Base-by-base conservation (phyloP, 1,139 yeast species). In the Candida tropicalis region DNA sequence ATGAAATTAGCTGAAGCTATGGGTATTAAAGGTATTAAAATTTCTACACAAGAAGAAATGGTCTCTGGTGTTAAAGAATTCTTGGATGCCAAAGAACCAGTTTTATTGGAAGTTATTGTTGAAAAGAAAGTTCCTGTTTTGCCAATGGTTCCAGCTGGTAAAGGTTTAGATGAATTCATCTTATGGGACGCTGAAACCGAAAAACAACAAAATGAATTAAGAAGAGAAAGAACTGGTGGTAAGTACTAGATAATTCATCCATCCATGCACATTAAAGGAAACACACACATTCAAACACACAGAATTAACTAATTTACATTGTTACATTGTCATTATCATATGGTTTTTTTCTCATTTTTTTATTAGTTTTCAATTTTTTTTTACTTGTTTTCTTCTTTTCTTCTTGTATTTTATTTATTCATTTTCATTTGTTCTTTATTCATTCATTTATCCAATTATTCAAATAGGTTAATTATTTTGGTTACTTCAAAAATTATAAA, bases 101-200 rank as follows among this genome's bases (percentile, higher is more conserved):
- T 91, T 40, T 77, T 93, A 60, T 70, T 91, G 60, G 99, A 93
- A 73, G 98, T 90, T 41, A 60, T 84, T 48, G 95, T 90, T 33
- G 98, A 91, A 70, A 85, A 85, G 79, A 93, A 93, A 77, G 97
- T 93, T 40, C 98, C 98, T 38, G 98, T 95, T 49, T 79, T 93
- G 65, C 99, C 99, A 46, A 91, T 93, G 96, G 99, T 93, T 42
- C 97, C 99, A 43, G 96, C 84, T 47, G 99, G 99, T 57, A 88
- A 87, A 67, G 97, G 87, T 51, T 77, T 93, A 59, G 95, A 93
- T 62, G 98, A 93, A 66, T 90, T 93, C 63, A 86, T 93, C 56
- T 78, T 79, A 40, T 91, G 84, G 68, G 96, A 90, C 63, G 82
- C 88, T 42, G 85, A 81, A 55, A 84, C 82, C 46, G 96, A 89